phyloP scores from a whole-genome alignment of 805 yeast genomes.

The Wickerhamiella sorbophila region DNA sequence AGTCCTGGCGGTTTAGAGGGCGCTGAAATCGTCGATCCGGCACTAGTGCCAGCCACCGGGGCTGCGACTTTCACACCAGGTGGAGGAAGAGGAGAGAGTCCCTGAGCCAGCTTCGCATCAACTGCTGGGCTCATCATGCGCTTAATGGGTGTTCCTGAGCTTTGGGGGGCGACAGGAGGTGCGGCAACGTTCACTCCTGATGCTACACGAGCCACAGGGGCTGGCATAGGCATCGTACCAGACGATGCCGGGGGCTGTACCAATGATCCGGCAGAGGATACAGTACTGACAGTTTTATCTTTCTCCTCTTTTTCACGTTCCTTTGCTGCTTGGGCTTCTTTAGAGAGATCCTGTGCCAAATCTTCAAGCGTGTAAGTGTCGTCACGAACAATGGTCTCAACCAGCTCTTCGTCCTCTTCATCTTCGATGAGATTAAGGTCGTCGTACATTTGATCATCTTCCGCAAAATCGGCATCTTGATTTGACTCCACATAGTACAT shows the following conservation, averaged over 20 bases:
- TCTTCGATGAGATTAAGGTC: constrained; percentile 56
- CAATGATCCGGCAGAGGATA: constrained; percentile 1
- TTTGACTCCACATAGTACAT: constrained; percentile 87
- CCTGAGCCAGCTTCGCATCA: too few species aligned
- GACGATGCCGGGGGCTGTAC: too few species aligned
- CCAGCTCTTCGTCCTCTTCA: constrained; percentile 36
- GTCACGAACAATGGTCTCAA: constrained; percentile 22
- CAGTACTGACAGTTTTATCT: constrained; percentile 14
- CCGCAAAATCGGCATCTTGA: constrained; percentile 84
- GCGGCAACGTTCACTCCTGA: constrained; percentile 4
- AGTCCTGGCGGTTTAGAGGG: constrained; percentile 12
- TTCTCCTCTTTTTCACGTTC: constrained; percentile 13
- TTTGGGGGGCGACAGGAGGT: constrained; percentile 8
- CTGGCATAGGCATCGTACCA: background rate
- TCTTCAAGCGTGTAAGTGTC: constrained; percentile 25
- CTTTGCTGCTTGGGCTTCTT: constrained; percentile 21
- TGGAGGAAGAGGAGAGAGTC: constrained; percentile 21
- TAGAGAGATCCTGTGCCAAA: constrained; percentile 24
- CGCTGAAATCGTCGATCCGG: constrained; percentile 17
- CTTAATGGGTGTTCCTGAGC: background rate
- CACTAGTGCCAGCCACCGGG: constrained; percentile 12
- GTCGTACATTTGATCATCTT: constrained; percentile 86
- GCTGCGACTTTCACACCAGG: constrained; percentile 21
- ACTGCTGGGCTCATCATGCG: constrained; percentile 1
- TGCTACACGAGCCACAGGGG: too few species aligned